Evolutionary conservation across 2,329 filamentous ascomycete species (phyloP).

Genomic region (Fusarium circinatum): DNA sequence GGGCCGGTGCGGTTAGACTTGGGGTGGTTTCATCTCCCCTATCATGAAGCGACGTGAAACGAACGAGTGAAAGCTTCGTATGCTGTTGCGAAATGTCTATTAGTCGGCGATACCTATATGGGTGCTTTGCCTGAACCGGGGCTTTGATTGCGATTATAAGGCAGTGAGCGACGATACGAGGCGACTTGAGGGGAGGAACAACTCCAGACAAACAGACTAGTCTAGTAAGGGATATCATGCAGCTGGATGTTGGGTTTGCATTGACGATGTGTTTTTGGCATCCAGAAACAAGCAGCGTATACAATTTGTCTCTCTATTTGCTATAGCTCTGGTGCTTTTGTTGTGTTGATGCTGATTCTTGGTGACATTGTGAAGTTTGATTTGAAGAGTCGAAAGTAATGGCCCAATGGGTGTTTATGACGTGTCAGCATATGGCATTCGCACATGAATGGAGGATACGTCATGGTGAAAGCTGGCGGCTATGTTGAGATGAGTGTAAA

Average conservation of each 20-base stretch:
- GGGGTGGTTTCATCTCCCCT: conserved; percentile 43
- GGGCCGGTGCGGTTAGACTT: conserved; percentile 40
- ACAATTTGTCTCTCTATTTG: conserved; percentile 44
- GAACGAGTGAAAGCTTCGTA: conserved; percentile 42
- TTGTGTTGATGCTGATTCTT: background rate
- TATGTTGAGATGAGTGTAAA: conserved; percentile 5
- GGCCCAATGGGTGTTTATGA: background rate
- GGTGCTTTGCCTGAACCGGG: conserved; percentile 33
- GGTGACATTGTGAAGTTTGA: background rate
- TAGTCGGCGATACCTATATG: conserved; percentile 26
- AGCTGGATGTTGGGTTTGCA: conserved; percentile 53
- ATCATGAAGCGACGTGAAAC: conserved; percentile 44
- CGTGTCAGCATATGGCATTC: background rate
- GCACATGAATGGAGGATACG: background rate
- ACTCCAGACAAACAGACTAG: conserved; percentile 52
- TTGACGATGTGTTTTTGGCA: conserved; percentile 48
- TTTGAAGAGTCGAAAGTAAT: background rate
- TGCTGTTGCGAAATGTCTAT: conserved; percentile 38
- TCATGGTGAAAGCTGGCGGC: conserved; percentile 13
- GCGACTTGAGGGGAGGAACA: conserved; percentile 43
- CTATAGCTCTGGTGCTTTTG: background rate
- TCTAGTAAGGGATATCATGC: conserved; percentile 52
- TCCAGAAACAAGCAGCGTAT: conserved; percentile 47
- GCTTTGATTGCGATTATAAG: conserved; percentile 38
- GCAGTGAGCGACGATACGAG: conserved; percentile 42